Evolutionary conservation across 2,329 filamentous ascomycete genomes (phyloP).

Genomic region (Aspergillus pseudotamarii): DNA sequence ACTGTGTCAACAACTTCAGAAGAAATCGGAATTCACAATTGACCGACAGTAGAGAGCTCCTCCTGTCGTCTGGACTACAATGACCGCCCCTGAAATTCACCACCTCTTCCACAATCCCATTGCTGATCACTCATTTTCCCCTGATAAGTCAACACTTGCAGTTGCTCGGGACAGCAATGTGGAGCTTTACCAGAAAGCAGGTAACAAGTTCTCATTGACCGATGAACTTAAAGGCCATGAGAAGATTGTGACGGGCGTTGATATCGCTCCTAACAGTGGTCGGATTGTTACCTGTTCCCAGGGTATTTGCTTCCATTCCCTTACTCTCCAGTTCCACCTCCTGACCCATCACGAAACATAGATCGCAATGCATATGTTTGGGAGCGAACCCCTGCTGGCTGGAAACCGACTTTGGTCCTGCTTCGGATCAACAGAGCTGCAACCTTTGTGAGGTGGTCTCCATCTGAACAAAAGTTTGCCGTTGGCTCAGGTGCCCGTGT

Average conservation of each 20-base stretch:
- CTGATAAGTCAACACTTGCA: slow-evolving; percentile 83
- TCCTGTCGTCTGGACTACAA: slow-evolving; percentile 73
- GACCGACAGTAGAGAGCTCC: slow-evolving; percentile 94
- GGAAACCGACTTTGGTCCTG: slow-evolving; percentile 95
- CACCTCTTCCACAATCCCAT: slow-evolving; percentile 97
- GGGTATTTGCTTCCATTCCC: slow-evolving; percentile 54
- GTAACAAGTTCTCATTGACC: slow-evolving; percentile 76
- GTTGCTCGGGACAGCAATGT: slow-evolving; percentile 88
- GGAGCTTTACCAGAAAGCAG: slow-evolving; percentile 79
- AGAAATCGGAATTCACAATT: slow-evolving; percentile 3
- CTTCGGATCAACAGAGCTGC: slow-evolving; percentile 96
- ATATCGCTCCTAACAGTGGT: slow-evolving; percentile 87
- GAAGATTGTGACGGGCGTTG: slow-evolving; percentile 93
- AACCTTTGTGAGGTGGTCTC: slow-evolving; percentile 96
- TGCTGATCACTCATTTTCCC: slow-evolving; percentile 96
- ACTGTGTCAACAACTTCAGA: not conserved
- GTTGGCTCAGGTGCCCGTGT: slow-evolving; percentile 94
- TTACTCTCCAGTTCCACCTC: not conserved
- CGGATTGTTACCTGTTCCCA: slow-evolving; percentile 98
- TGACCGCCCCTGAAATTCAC: slow-evolving; percentile 88
- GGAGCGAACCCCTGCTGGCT: slow-evolving; percentile 89
- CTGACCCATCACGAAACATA: slow-evolving; percentile 39
- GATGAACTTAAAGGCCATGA: slow-evolving; percentile 96
- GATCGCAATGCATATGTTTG: slow-evolving; percentile 98
- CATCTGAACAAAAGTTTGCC: slow-evolving; percentile 95